Evolutionary conservation across 225 moss, liverwort and hornwort species (phyloP).

Genomic region (Straminergon stramineum): DNA sequence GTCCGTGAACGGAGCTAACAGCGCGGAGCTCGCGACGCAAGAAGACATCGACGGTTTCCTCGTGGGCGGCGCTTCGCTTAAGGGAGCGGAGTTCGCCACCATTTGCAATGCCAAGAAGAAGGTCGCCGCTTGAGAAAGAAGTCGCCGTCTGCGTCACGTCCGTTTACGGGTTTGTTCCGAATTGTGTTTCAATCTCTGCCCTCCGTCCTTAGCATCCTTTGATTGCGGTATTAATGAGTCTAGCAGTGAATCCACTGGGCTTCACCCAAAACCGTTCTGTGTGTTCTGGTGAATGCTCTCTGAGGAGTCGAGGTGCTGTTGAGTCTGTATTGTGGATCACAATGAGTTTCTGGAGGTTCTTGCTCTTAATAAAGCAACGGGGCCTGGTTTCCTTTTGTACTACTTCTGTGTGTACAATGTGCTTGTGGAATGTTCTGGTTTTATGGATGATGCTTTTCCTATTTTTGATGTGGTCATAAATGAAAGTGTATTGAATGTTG

Average conservation of each 20-base stretch:
- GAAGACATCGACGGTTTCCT: background rate
- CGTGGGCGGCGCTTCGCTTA: constrained; percentile 40
- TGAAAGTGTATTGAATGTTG: background rate
- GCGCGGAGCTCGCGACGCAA: background rate
- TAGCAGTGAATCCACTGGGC: background rate
- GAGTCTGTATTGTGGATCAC: background rate
- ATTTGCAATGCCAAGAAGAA: constrained; percentile 68
- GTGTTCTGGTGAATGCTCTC: background rate
- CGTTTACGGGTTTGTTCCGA: background rate
- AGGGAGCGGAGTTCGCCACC: constrained; percentile 72
- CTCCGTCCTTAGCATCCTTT: background rate
- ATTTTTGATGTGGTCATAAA: background rate
- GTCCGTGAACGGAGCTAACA: background rate
- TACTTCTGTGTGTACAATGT: background rate
- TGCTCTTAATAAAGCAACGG: background rate
- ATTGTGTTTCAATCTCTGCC: background rate
- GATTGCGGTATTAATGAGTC: background rate
- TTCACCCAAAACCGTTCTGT: background rate
- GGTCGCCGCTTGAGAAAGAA: constrained; percentile 13
- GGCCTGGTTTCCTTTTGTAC: background rate
- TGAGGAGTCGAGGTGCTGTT: background rate
- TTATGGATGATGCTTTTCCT: background rate
- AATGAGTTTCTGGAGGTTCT: background rate
- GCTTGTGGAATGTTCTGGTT: background rate
- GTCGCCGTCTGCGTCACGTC: background rate